phyloP scores from a whole-genome alignment of 2,329 filamentous ascomycete genomes.

The Xylariaceae sp. region DNA sequence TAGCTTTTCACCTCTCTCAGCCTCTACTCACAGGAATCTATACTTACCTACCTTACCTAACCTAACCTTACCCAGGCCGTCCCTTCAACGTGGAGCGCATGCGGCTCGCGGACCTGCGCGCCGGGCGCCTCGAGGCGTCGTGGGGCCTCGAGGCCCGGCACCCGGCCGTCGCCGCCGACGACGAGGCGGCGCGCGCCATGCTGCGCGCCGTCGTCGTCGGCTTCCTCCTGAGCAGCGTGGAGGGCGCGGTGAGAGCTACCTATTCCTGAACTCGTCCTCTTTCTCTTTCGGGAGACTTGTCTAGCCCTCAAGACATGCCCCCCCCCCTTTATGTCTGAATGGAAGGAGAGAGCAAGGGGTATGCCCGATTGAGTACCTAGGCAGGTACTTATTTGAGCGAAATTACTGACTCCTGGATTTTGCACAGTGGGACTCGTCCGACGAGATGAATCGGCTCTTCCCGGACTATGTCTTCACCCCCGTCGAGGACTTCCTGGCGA shows the following conservation, averaged over 20 bases:
- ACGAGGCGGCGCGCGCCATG: constrained; percentile 26
- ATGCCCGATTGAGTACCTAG: too few relatives aligned
- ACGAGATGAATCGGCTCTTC: constrained; percentile 10
- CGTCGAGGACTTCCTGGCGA: constrained; percentile 6
- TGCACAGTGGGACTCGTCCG: constrained; percentile 10
- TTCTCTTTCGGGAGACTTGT: too few relatives aligned
- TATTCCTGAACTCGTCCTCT: too few relatives aligned
- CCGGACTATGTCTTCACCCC: constrained; percentile 7
- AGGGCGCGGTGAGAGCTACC: too few relatives aligned
- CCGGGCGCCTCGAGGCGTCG: constrained; percentile 30
- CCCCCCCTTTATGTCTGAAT: too few relatives aligned
- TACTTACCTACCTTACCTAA: not conserved
- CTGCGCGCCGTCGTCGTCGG: constrained; percentile 31
- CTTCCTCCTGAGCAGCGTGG: constrained; percentile 31
- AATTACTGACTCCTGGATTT: too few relatives aligned
- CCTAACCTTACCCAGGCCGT: constrained; percentile 14
- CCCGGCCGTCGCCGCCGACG: constrained; percentile 26
- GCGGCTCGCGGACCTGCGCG: constrained; percentile 37
- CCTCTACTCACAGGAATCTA: not conserved
- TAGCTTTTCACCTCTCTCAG: too few relatives aligned
- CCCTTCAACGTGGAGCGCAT: constrained; percentile 37
- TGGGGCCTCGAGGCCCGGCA: constrained; percentile 30
- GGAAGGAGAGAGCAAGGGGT: too few relatives aligned
- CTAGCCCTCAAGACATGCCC: too few relatives aligned
- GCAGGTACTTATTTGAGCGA: too few relatives aligned